Conservation (phyloP, 1,284 basidiomycete genomes). For the Puccinia polysora region DNA sequence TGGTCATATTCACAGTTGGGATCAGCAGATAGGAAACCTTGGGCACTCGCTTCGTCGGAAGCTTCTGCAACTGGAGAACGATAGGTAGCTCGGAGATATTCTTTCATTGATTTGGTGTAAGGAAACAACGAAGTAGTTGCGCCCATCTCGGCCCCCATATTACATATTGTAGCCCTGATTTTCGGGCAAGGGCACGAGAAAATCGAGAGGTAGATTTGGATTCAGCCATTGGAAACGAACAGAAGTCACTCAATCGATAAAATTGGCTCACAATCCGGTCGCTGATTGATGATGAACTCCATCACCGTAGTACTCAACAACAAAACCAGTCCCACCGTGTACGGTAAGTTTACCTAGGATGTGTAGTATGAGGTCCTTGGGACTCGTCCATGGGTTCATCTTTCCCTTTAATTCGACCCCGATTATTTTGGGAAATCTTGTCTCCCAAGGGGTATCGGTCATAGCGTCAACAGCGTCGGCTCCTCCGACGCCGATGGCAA, state of each 20-base stretch:
- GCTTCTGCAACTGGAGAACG: constrained; percentile 79
- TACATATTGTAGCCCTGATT: constrained; percentile 94
- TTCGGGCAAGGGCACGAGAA: constrained; percentile 84
- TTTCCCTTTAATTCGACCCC: constrained; percentile 95
- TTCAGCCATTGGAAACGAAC: not conserved
- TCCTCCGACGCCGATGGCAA: constrained; percentile 98
- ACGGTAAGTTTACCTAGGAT: constrained; percentile 92
- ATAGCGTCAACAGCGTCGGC: constrained; percentile 99
- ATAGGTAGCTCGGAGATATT: constrained; percentile 89
- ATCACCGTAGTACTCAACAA: constrained; percentile 96
- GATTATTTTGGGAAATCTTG: constrained; percentile 98
- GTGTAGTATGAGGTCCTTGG: constrained; percentile 95
- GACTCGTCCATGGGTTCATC: constrained; percentile 93
- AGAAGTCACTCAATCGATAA: not conserved
- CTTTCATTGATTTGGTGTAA: constrained; percentile 89
- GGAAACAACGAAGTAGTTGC: constrained; percentile 99
- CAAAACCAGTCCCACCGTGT: constrained; percentile 89
- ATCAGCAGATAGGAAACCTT: constrained; percentile 71
- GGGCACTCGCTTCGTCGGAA: constrained; percentile 74
- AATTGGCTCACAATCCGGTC: constrained; percentile 61
- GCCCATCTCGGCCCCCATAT: constrained; percentile 99
- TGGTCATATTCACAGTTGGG: constrained; percentile 92
- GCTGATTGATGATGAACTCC: constrained; percentile 86
- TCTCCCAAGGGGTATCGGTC: constrained; percentile 95
- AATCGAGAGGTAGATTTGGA: constrained; percentile 91